A percentile compares a stretch with the other conserved stretches of the same genome.
These are phyloP conservation scores for Macaranga tanarius DNA, from an alignment of 441 rosid genomes.

Conservation along the genomic window DNA sequence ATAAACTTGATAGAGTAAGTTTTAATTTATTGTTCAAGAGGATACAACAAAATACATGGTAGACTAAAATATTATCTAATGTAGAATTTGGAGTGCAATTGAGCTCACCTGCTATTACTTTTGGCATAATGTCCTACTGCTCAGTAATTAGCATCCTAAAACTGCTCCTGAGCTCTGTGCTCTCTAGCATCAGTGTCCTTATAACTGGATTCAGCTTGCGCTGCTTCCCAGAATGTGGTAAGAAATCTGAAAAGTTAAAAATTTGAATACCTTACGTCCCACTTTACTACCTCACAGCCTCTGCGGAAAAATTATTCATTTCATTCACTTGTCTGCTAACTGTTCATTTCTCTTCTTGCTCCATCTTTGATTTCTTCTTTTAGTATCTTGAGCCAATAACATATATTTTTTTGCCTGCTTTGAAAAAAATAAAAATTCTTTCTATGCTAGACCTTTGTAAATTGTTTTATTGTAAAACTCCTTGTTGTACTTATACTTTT, in stretches of 20 bases:
- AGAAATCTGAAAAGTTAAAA: neutral
- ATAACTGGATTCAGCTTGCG: too few relatives aligned
- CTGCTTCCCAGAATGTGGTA: neutral
- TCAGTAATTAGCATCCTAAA: neutral
- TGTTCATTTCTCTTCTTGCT: neutral
- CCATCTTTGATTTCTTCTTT: neutral
- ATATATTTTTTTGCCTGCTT: neutral
- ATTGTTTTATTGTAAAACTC: neutral
- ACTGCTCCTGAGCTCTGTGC: neutral
- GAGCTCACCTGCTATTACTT: neutral
- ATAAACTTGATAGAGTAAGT: slow-evolving; percentile 52
- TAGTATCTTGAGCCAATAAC: neutral
- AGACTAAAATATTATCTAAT: neutral
- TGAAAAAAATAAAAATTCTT: too few relatives aligned
- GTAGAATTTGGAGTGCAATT: neutral
- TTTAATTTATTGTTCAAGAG: slow-evolving; percentile 1
- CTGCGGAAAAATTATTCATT: neutral
- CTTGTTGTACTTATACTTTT: neutral
- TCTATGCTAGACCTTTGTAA: neutral
- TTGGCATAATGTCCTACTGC: slow-evolving; percentile 4
- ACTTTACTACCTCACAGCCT: neutral
- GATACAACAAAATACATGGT: neutral
- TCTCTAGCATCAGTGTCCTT: neutral
- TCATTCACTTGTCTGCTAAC: neutral
- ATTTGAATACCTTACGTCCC: neutral